Percentiles rank a stretch among this genome's conserved stretches.
Conservation (phyloP, 305 asterid genomes). For the Rubia peregrina region DNA sequence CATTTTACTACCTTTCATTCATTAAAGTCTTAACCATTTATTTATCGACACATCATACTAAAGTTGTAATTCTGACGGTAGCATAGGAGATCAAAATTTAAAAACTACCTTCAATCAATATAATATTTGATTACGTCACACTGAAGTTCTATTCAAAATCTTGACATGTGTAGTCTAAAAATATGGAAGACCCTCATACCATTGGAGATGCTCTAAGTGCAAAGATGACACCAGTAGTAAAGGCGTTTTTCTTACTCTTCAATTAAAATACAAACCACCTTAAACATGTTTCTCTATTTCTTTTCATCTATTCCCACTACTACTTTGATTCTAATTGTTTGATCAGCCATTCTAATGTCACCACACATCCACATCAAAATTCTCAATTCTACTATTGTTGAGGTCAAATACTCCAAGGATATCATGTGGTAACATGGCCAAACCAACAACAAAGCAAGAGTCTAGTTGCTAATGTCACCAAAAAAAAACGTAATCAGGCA, state of each 20-base stretch:
- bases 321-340: too few relatives aligned
- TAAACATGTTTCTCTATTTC: not conserved
- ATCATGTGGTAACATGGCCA: not conserved
- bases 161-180: too few relatives aligned
- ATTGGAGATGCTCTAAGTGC: not conserved
- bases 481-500: not conserved
- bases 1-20: too few relatives aligned
- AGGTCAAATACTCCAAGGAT: not conserved
- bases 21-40: too few relatives aligned
- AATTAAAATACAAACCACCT: not conserved
- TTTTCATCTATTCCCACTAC: not conserved
- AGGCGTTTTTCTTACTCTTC: not conserved
- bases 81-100: too few relatives aligned
- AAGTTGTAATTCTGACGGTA: too few relatives aligned
- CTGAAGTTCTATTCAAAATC: too few relatives aligned
- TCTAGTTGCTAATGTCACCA: not conserved
- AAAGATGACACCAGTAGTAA: not conserved
- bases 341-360: not conserved
- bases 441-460: not conserved
- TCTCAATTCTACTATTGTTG: not conserved
- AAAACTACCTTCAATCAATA: too few relatives aligned
- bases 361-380: too few relatives aligned
- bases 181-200: too few relatives aligned
- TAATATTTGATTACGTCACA: too few relatives aligned
- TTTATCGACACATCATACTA: too few relatives aligned